These are phyloP conservation scores for Auricularia sp. DNA, from an alignment of 768 basidiomycete genomes.

Conservation along the genomic window DNA sequence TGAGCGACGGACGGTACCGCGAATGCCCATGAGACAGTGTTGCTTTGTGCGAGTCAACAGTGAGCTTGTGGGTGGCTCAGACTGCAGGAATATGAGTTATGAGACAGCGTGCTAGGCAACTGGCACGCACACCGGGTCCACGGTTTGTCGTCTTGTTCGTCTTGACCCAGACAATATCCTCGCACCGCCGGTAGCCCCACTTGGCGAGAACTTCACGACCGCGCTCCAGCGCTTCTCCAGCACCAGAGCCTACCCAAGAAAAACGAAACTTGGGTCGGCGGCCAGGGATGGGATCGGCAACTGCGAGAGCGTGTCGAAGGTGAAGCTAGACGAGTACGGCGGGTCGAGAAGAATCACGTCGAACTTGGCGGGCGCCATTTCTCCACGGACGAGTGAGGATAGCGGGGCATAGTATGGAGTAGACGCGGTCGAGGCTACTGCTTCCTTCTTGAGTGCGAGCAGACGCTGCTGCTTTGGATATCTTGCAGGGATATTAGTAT, in stretches of 20 bases:
- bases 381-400: conserved; percentile 33
- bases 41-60: conserved; percentile 86
- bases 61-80: conserved; percentile 77
- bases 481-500: conserved; percentile 28
- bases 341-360: conserved; percentile 89
- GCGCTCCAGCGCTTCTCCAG: conserved; percentile 80
- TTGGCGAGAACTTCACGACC: conserved; percentile 83
- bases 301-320: conserved; percentile 75
- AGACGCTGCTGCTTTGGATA: conserved; percentile 91
- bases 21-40: conserved; percentile 94
- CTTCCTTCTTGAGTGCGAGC: conserved; percentile 69
- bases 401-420: conserved; percentile 65
- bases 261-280: conserved; percentile 86
- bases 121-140: conserved; percentile 58
- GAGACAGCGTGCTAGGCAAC: neutral
- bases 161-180: conserved; percentile 98
- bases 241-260: conserved; percentile 94
- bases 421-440: conserved; percentile 58
- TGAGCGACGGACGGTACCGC: conserved; percentile 89
- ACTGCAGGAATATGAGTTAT: conserved; percentile 29
- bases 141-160: conserved; percentile 66
- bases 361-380: conserved; percentile 50
- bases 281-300: conserved; percentile 75
- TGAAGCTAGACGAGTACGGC: conserved; percentile 75
- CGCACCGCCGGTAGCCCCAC: conserved; percentile 93